These are phyloP conservation scores for Pseudocercospora fijiensis DNA, from an alignment of 2,329 filamentous ascomycete species.

Conservation along the genomic window DNA sequence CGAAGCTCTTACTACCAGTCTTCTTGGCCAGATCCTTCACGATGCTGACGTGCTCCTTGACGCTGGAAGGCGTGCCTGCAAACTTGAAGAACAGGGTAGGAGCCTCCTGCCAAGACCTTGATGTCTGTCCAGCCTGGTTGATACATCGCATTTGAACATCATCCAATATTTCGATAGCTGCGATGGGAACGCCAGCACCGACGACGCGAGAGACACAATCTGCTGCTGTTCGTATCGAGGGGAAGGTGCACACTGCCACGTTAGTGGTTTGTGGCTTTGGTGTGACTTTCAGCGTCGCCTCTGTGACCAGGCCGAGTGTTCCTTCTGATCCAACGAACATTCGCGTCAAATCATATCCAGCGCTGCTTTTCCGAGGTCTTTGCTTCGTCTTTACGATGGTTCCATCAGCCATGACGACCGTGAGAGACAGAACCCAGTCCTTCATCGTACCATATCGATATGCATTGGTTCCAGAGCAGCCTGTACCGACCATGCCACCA, in stretches of 20 bases:
- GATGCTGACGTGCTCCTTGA: constrained; percentile 74
- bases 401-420: constrained; percentile 85
- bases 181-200: constrained; percentile 75
- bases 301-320: constrained; percentile 85
- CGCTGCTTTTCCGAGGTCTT: constrained; percentile 82
- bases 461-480: constrained; percentile 78
- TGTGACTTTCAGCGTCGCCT: constrained; percentile 84
- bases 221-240: constrained; percentile 67
- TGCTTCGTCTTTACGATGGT: constrained; percentile 87
- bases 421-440: constrained; percentile 85
- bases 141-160: constrained; percentile 82
- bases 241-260: constrained; percentile 71
- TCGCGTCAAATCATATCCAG: constrained; percentile 87
- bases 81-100: constrained; percentile 78
- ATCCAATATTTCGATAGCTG: constrained; percentile 89
- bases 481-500: constrained; percentile 80
- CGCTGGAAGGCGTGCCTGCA: constrained; percentile 62
- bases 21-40: constrained; percentile 62
- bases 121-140: constrained; percentile 64
- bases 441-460: constrained; percentile 94
- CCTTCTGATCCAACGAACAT: constrained; percentile 90
- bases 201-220: constrained; percentile 80
- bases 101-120: constrained; percentile 65
- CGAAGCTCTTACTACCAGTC: constrained; percentile 64
- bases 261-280: constrained; percentile 75